A percentile compares a stretch with the other conserved stretches of the same genome.
Conservation (phyloP, 73 alveolate genomes). For the Tetrahymena borealis region DNA sequence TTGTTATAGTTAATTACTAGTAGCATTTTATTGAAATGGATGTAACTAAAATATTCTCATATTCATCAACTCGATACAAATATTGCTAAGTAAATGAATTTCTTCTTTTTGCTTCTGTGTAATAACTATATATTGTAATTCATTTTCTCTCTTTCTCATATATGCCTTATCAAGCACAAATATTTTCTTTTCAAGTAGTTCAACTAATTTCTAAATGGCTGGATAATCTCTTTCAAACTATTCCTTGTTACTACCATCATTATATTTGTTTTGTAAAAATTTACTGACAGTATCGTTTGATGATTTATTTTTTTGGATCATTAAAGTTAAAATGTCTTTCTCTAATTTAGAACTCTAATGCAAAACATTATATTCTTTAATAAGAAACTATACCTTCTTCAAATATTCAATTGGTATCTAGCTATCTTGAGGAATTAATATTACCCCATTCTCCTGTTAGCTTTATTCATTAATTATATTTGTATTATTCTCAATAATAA, state of each 20-base stretch:
- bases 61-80: not conserved
- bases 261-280: not conserved
- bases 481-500: no score
- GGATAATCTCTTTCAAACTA: not conserved
- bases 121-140: not conserved
- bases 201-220: not conserved
- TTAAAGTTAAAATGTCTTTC: not conserved
- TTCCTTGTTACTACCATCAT: not conserved
- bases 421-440: not conserved
- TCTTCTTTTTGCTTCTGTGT: not conserved
- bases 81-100: not conserved
- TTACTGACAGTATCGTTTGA: not conserved
- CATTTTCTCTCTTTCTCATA: not conserved
- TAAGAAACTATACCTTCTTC: not conserved
- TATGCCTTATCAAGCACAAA: not conserved
- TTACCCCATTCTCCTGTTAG: not conserved
- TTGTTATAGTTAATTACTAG: no score
- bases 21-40: not conserved
- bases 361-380: not conserved
- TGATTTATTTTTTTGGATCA: not conserved
- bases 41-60: not conserved
- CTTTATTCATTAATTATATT: no score
- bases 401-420: not conserved
- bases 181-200: not conserved
- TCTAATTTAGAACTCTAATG: not conserved